phyloP scores from a whole-genome alignment of 495 filamentous ascomycete species.

The Lasiosphaeria ovina region DNA sequence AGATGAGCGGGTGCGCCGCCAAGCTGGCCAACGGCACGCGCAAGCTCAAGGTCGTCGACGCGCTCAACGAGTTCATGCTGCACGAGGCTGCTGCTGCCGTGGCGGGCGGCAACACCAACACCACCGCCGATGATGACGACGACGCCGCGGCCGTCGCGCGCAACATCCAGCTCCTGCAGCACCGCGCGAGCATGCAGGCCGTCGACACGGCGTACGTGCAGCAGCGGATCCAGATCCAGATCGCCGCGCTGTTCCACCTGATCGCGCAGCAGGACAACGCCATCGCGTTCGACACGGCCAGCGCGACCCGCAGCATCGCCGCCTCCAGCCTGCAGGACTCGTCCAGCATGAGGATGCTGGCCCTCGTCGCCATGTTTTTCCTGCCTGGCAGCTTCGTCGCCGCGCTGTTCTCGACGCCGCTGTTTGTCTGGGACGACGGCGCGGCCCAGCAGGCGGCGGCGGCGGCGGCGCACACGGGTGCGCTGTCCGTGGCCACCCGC shows the following conservation, averaged over 20 bases:
- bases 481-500: conserved; percentile 18
- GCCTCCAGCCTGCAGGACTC: conserved; percentile 44
- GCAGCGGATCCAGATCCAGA: conserved; percentile 34
- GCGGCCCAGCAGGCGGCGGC: background rate
- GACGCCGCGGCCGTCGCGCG: background rate
- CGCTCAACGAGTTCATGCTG: conserved; percentile 24
- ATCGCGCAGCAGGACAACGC: conserved; percentile 35
- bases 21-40: conserved; percentile 32
- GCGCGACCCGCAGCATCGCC: conserved; percentile 36
- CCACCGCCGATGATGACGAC: background rate
- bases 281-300: conserved; percentile 30
- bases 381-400: conserved; percentile 51
- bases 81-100: conserved; percentile 4
- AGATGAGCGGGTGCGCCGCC: conserved; percentile 30
- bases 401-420: conserved; percentile 29
- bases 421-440: conserved; percentile 28
- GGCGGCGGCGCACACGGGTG: background rate
- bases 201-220: conserved; percentile 30
- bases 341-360: conserved; percentile 53
- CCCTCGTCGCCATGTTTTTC: conserved; percentile 54
- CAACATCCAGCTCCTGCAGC: conserved; percentile 13
- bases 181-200: conserved; percentile 27
- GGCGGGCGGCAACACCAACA: background rate
- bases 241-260: conserved; percentile 29
- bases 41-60: conserved; percentile 27